Evolutionary conservation across 2,329 filamentous ascomycete species (phyloP).

Genomic region (Triangularia verruculosa): DNA sequence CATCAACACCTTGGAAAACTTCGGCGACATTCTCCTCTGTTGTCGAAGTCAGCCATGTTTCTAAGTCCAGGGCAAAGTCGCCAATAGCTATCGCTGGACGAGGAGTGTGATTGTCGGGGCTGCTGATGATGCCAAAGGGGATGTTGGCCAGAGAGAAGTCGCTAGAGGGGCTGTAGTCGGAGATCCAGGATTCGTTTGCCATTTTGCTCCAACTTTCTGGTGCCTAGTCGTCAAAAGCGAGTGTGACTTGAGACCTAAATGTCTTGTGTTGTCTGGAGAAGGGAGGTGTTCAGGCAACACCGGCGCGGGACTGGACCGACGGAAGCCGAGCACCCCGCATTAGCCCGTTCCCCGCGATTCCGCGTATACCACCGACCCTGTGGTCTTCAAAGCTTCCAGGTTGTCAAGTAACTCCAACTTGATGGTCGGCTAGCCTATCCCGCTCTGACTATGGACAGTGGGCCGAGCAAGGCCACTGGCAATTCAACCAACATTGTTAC

Average conservation of each 20-base stretch:
- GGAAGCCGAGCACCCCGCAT: constrained; percentile 12
- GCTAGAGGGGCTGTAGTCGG: constrained; percentile 42
- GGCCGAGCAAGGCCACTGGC: too few species aligned
- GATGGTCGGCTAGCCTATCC: too few species aligned
- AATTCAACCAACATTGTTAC: too few species aligned
- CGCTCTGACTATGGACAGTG: too few species aligned
- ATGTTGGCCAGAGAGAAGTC: constrained; percentile 74
- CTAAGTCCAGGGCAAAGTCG: constrained; percentile 63
- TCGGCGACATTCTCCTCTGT: constrained; percentile 47
- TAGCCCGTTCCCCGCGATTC: neutral
- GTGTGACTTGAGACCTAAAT: neutral
- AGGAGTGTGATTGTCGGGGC: constrained; percentile 39
- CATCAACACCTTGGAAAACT: constrained; percentile 24
- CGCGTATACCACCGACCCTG: neutral
- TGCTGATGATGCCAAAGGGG: constrained; percentile 72
- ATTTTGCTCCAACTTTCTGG: neutral
- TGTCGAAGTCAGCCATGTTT: constrained; percentile 54
- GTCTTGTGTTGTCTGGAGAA: neutral
- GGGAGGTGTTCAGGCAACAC: neutral
- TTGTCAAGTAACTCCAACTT: too few species aligned
- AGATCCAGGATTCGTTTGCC: constrained; percentile 28
- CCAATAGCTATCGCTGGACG: constrained; percentile 67
- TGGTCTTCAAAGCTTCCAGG: too few species aligned
- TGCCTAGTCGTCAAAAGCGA: neutral
- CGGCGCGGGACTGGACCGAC: constrained; percentile 9